These are phyloP conservation scores for Kandelia obovata DNA, from an alignment of 345 rosid genomes.

Conservation along the genomic window DNA sequence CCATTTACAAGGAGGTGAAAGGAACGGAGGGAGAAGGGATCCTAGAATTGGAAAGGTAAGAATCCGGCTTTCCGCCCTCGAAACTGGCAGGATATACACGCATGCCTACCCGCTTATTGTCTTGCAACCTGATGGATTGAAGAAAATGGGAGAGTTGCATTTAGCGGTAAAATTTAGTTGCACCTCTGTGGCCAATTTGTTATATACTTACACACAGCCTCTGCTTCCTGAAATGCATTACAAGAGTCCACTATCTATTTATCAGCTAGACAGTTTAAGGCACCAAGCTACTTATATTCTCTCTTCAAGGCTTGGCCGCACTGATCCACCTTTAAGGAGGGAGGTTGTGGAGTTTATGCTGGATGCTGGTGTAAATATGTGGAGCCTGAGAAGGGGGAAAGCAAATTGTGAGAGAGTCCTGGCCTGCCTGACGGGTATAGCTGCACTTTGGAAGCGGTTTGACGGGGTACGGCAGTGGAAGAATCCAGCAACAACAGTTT, in stretches of 20 bases:
- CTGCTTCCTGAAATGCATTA: slow-evolving; percentile 44
- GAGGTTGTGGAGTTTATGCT: slow-evolving; percentile 59
- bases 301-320: slow-evolving; percentile 31
- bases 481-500: slow-evolving; percentile 36
- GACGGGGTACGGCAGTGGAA: slow-evolving; percentile 39
- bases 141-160: slow-evolving; percentile 55
- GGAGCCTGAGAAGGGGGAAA: slow-evolving; percentile 48
- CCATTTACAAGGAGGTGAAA: slow-evolving; percentile 36
- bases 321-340: slow-evolving; percentile 45
- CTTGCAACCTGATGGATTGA: slow-evolving; percentile 38
- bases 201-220: slow-evolving; percentile 39
- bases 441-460: slow-evolving; percentile 33
- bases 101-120: slow-evolving; percentile 47
- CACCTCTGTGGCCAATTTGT: slow-evolving; percentile 29
- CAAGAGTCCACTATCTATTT: slow-evolving; percentile 37
- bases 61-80: slow-evolving; percentile 48
- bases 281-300: slow-evolving; percentile 37
- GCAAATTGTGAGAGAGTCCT: slow-evolving; percentile 43
- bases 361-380: slow-evolving; percentile 31
- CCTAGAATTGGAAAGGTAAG: slow-evolving; percentile 50
- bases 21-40: slow-evolving; percentile 27
- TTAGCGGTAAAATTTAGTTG: slow-evolving; percentile 45
- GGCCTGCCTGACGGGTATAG: slow-evolving; percentile 22
- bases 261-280: slow-evolving; percentile 41
- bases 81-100: slow-evolving; percentile 38